Evolutionary conservation across 768 basidiomycete genomes (phyloP).

Genomic region (Butyriboletus loyo): DNA sequence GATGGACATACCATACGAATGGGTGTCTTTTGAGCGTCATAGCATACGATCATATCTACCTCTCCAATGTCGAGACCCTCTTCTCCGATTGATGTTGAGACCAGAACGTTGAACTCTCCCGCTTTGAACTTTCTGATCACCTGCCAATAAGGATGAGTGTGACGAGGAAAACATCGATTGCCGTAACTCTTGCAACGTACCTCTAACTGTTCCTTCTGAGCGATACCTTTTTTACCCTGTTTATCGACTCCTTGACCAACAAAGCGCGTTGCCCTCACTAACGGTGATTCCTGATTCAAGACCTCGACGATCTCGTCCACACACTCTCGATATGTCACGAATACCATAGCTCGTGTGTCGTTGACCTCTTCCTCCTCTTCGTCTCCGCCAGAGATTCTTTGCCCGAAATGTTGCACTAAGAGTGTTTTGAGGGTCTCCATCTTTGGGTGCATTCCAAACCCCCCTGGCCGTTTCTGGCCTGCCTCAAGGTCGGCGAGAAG

Average conservation of each 20-base stretch:
- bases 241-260: conserved; percentile 89
- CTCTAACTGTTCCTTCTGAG: conserved; percentile 88
- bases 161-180: conserved; percentile 6
- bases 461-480: conserved; percentile 43
- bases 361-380: conserved; percentile 26
- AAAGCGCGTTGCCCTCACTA: conserved; percentile 81
- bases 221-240: conserved; percentile 81
- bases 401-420: conserved; percentile 72
- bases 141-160: conserved; percentile 38
- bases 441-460: conserved; percentile 81
- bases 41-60: conserved; percentile 93
- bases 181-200: conserved; percentile 41
- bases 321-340: conserved; percentile 84
- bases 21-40: conserved; percentile 94
- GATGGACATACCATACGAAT: conserved; percentile 82
- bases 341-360: conserved; percentile 85
- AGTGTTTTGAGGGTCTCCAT: conserved; percentile 79
- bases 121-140: conserved; percentile 83
- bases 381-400: conserved; percentile 40
- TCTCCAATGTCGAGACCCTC: conserved; percentile 98
- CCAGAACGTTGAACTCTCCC: conserved; percentile 87
- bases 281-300: conserved; percentile 69
- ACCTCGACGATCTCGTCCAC: conserved; percentile 88
- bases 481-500: conserved; percentile 65
- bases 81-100: conserved; percentile 96